Evolutionary conservation across 148 eudicot species (phyloP), one percentile per base, ranked within the genome.

Genomic region (Dianthus caryophyllus): DNA sequence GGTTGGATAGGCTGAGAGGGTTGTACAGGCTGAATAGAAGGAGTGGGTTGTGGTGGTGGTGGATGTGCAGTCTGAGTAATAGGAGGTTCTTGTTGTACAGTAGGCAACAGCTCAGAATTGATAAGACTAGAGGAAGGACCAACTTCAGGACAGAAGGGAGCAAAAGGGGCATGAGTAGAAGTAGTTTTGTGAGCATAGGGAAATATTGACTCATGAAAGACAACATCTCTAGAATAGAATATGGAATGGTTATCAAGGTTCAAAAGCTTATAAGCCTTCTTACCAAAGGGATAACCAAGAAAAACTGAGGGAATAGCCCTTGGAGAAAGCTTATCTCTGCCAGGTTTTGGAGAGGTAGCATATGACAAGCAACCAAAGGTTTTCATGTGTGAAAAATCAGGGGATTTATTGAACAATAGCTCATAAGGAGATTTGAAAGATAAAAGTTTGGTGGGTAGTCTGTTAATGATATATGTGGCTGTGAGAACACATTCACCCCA

Each of bases 221-320:
- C 6, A 4, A 26, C 21, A 27, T 58, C 3, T 4, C 17, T 24
- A 27, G 31, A 22, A 13, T 2, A 56, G 1, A 13, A 56, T 15
- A 56, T 56, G 9, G 11, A 15, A 9, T 29, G 5, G 9, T 4
- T 58, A 11, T 58, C 9, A 4, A 26, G 38, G 2, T 16, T 29
- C 3, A 27, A 20, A 11, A 26, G 41, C 63, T 18, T 13, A 31
- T 30, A 33, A 33, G 38, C 38, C 7, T 33, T 33, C 38, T 33
- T 33, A 7, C 38, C 38, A 33, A 33, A 33, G 11, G 63, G 63
- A 30, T 58, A 58, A 26, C 63, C 63, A 3, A 58, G 39, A 2
- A 58, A 30, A 30, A 58, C 20, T 8, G 16, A 58, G 27, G 63
- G 39, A 58, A 58, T 58, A 16, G 63, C 39, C 27, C 63, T 58